These are phyloP conservation scores for Chalciporus pseudorubinellus DNA, from an alignment of 768 basidiomycete species.

Conservation along the genomic window DNA sequence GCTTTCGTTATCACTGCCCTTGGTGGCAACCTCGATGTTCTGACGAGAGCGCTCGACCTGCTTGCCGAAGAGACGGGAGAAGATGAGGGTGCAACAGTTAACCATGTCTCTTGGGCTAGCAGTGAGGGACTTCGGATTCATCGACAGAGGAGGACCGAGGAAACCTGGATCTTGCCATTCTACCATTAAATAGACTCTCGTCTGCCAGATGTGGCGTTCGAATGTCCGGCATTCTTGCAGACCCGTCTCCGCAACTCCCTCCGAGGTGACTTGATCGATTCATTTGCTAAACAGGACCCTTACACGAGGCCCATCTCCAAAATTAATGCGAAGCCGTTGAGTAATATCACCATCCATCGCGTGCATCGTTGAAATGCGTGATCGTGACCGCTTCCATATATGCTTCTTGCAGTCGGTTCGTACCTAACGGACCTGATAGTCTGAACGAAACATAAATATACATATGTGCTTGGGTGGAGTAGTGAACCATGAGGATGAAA, in stretches of 20 bases:
- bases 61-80: slow-evolving; percentile 23
- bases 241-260: slow-evolving; percentile 12
- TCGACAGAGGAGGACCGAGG: slow-evolving; percentile 13
- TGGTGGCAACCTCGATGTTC: slow-evolving; percentile 19
- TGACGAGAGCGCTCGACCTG: slow-evolving; percentile 19
- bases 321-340: slow-evolving; percentile 27
- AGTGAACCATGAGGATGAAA: slow-evolving; percentile 29
- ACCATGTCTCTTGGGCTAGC: slow-evolving; percentile 28
- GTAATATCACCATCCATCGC: slow-evolving; percentile 32
- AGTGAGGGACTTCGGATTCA: slow-evolving; percentile 24
- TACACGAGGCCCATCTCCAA: slow-evolving; percentile 29
- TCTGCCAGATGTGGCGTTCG: slow-evolving; percentile 15
- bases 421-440: slow-evolving; percentile 24
- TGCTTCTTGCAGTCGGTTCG: slow-evolving; percentile 21
- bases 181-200: slow-evolving; percentile 21
- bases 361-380: slow-evolving; percentile 32
- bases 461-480: slow-evolving; percentile 19
- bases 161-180: slow-evolving; percentile 7
- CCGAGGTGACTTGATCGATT: slow-evolving; percentile 18
- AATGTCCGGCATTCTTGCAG: slow-evolving; percentile 15
- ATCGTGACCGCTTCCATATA: slow-evolving; percentile 31
- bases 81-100: slow-evolving; percentile 19
- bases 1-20: slow-evolving; percentile 23
- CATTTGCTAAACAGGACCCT: slow-evolving; percentile 16
- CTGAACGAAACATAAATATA: slow-evolving; percentile 16